Percentiles rank a stretch among this genome's conserved stretches.
These are phyloP conservation scores for Lactarius hengduanensis DNA, from an alignment of 768 basidiomycete species.

Conservation along the genomic window DNA sequence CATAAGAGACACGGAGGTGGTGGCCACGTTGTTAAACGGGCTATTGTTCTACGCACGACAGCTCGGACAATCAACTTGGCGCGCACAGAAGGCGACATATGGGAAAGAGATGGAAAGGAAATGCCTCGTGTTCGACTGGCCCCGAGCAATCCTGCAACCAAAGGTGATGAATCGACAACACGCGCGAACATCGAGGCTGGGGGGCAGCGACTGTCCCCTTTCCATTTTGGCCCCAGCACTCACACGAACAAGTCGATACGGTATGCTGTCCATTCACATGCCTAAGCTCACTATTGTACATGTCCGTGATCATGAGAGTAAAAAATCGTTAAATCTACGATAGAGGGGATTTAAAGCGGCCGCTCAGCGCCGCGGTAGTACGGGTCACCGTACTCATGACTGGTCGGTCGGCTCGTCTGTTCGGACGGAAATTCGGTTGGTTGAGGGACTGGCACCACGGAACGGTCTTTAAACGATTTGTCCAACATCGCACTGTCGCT, in stretches of 20 bases:
- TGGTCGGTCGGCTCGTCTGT: background rate
- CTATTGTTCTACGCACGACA: constrained; percentile 29
- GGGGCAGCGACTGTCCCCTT: constrained; percentile 28
- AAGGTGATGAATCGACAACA: constrained; percentile 30
- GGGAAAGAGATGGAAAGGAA: constrained; percentile 26
- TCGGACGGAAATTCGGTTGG: constrained; percentile 6
- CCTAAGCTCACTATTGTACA: constrained; percentile 5
- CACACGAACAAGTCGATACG: constrained; percentile 14
- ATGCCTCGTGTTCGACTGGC: constrained; percentile 23
- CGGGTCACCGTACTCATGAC: constrained; percentile 33
- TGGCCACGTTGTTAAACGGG: constrained; percentile 21
- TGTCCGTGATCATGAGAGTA: background rate
- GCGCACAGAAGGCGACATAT: constrained; percentile 26
- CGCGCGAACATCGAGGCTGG: constrained; percentile 34
- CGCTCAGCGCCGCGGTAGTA: constrained; percentile 32
- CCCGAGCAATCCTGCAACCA: constrained; percentile 19
- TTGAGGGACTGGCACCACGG: background rate
- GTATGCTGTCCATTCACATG: constrained; percentile 18
- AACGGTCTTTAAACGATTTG: constrained; percentile 14
- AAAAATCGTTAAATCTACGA: background rate
- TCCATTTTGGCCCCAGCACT: constrained; percentile 16
- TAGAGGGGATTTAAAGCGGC: background rate
- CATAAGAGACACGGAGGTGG: constrained; percentile 15
- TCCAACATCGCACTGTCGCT: constrained; percentile 26
- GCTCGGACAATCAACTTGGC: constrained; percentile 25